Base-by-base conservation (phyloP, 805 yeast genomes). In the Ogataea pini region DNA sequence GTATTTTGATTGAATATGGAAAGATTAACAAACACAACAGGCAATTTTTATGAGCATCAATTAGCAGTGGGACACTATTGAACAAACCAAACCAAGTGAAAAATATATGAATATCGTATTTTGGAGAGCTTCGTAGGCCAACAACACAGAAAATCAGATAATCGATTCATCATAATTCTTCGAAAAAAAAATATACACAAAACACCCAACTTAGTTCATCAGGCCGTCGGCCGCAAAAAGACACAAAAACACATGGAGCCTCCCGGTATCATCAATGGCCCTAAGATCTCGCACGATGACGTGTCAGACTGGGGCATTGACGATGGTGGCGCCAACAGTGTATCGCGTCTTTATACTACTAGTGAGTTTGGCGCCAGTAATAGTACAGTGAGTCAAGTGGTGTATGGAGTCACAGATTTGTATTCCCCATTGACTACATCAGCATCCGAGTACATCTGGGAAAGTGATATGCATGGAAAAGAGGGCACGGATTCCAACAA, bases 251-350 rank as follows among this genome's bases (percentile, higher is more conserved):
- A 32, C 32, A 37, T 37, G 41, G 41, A 37, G 32, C 32, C 41
- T 24, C 14, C 41, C 13, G 32, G 25, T 12, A 3, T 16, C 41
- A 24, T 14, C 16, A 27, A 40, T 16, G 46, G 47, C 17, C 17
- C 45, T n/a, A 29, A 32, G 3, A 25, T 5, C 8, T n/a, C 17
- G 20, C 41, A 14, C 8, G 32, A 36, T 22, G 37, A 13, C 14
- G 40, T 56, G 17, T 49, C 56, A 6, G 61, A 57, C 43, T 57
- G 61, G 61, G 61, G 61, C 12, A 48, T 57, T n/a, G 61, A 57
- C 18, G 61, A 57, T 32, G 44, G 25, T 31, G 37, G 45, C n/a
- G 17, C 34, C 8, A 28, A 46, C 25, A 39, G 44, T 13, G 24
- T 46, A 34, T 20, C 48, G 38, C 39, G 38, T 14, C 18, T 46